Percentiles rank a stretch among this genome's conserved stretches.
These are phyloP conservation scores for Agrocybe praecox DNA, from an alignment of 768 basidiomycete genomes.

Conservation along the genomic window DNA sequence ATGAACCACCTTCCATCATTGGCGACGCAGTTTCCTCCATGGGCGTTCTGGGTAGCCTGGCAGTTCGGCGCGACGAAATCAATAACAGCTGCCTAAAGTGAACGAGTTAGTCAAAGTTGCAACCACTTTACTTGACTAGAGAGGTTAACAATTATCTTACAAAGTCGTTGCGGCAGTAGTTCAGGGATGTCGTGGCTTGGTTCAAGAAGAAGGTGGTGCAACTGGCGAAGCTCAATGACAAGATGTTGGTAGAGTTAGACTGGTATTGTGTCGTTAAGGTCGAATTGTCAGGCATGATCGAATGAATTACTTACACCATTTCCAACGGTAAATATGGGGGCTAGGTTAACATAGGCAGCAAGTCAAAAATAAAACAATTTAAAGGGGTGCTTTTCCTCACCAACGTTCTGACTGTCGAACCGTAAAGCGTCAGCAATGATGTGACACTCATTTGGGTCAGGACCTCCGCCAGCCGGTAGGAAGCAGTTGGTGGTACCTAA, in stretches of 20 bases:
- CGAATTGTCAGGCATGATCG: too few relatives aligned
- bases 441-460: conserved; percentile 47
- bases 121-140: background rate
- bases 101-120: conserved; percentile 21
- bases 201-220: conserved; percentile 52
- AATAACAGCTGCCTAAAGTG: conserved; percentile 28
- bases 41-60: conserved; percentile 21
- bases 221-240: conserved; percentile 37
- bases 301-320: conserved; percentile 14
- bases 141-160: conserved; percentile 22
- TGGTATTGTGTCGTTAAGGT: too few relatives aligned
- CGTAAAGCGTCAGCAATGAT: conserved; percentile 50
- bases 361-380: background rate
- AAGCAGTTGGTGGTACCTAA: conserved; percentile 46
- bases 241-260: too few relatives aligned
- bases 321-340: conserved; percentile 9
- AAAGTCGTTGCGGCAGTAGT: conserved; percentile 49
- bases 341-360: background rate
- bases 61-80: conserved; percentile 50
- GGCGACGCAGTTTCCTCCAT: conserved; percentile 19
- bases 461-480: conserved; percentile 45
- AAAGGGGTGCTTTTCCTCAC: conserved; percentile 5
- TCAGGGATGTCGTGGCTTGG: conserved; percentile 37
- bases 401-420: conserved; percentile 47
- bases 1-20: conserved; percentile 18